Conservation (phyloP, 2,329 filamentous ascomycete genomes). For the Colletotrichum nymphaeae region DNA sequence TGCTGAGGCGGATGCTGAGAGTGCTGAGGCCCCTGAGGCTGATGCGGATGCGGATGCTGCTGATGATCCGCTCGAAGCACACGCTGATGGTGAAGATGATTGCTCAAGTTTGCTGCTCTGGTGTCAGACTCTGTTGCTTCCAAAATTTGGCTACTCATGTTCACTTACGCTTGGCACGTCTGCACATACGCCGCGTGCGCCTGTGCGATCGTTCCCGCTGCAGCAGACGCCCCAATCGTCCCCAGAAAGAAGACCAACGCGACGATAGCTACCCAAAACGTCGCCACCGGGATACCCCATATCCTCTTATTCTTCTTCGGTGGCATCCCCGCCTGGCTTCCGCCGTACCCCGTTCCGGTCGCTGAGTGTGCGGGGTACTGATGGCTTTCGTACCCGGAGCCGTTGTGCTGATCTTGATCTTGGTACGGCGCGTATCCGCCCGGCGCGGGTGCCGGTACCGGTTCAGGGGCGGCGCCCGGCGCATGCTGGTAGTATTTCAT, state of each 20-base stretch:
- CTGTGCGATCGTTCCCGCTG: conserved; percentile 22
- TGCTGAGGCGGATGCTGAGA: neutral
- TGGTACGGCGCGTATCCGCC: conserved; percentile 15
- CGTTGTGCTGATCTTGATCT: conserved; percentile 13
- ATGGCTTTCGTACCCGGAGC: neutral
- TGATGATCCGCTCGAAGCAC: neutral
- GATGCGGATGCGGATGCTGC: neutral
- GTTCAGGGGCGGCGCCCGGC: conserved; percentile 41
- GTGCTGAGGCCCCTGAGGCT: too few species aligned
- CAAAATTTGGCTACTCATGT: neutral
- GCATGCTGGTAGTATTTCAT: conserved; percentile 53
- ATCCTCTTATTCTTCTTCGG: conserved; percentile 14
- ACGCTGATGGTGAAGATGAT: conserved; percentile 1
- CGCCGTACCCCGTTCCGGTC: neutral
- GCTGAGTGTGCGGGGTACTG: conserved; percentile 9
- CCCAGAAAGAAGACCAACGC: conserved; percentile 24
- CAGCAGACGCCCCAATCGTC: conserved; percentile 29
- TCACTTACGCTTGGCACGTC: conserved; percentile 8
- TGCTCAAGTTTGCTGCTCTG: conserved; percentile 1
- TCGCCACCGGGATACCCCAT: conserved; percentile 18
- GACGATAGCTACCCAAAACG: conserved; percentile 19
- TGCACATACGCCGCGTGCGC: conserved; percentile 15
- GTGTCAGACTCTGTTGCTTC: neutral
- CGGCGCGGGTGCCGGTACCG: conserved; percentile 36
- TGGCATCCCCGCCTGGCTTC: neutral